phyloP scores from a whole-genome alignment of 192 early-diverging fungal species.

The Kappamyces sp. region DNA sequence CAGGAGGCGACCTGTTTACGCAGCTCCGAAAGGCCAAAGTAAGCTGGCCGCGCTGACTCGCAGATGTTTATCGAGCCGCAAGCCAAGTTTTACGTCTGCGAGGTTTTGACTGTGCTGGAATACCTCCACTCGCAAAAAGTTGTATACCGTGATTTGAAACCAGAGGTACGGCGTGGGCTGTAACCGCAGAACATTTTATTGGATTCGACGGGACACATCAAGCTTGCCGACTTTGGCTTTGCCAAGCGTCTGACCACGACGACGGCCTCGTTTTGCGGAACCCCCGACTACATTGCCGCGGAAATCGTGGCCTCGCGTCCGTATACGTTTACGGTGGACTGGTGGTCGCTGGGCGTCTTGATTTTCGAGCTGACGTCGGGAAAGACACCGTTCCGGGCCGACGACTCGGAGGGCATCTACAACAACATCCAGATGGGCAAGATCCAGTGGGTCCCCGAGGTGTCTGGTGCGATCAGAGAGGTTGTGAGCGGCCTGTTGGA shows the following conservation, averaged over 20 bases:
- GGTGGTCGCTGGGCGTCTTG: conserved; percentile 97
- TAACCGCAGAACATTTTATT: conserved; percentile 74
- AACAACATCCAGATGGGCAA: conserved; percentile 40
- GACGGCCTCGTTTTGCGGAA: conserved; percentile 95
- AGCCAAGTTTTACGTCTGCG: conserved; percentile 68
- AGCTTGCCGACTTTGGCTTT: conserved; percentile 92
- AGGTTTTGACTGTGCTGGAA: conserved; percentile 69
- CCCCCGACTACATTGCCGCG: conserved; percentile 95
- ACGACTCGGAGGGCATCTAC: conserved; percentile 49
- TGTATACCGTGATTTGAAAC: conserved; percentile 77
- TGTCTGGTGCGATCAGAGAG: conserved; percentile 33
- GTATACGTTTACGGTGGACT: conserved; percentile 93
- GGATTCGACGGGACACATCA: conserved; percentile 93
- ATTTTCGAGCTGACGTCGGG: conserved; percentile 74
- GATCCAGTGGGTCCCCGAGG: conserved; percentile 40
- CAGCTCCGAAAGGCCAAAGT: conserved; percentile 39
- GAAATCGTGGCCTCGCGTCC: conserved; percentile 81
- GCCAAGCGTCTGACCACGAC: conserved; percentile 87
- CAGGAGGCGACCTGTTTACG: conserved; percentile 52
- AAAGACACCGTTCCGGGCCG: conserved; percentile 76
- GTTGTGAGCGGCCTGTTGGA: conserved; percentile 30
- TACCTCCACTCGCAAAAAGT: conserved; percentile 71
- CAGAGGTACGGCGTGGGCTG: conserved; percentile 35
- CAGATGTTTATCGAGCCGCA: conserved; percentile 67
- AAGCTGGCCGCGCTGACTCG: neutral